Conservation (phyloP, 768 basidiomycete species). For the Russula griseocarnosa region DNA sequence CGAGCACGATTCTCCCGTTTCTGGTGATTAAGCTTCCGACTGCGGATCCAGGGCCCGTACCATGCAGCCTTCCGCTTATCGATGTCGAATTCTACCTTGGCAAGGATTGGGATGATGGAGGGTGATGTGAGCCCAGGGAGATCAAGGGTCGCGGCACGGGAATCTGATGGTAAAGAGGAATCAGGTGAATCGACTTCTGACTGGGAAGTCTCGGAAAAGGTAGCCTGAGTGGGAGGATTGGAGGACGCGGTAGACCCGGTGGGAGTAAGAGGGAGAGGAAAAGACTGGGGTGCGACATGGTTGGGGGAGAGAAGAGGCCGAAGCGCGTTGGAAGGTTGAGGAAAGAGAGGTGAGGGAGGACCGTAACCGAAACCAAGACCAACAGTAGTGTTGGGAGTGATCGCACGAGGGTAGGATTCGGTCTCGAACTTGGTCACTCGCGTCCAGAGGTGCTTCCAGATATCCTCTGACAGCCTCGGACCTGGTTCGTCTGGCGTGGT, state of each 20-base stretch:
- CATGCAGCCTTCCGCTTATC: constrained; percentile 74
- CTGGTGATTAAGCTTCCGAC: constrained; percentile 55
- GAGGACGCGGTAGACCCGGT: constrained; percentile 49
- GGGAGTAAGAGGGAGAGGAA: constrained; percentile 36
- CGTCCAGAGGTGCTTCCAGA: constrained; percentile 85
- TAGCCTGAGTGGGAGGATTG: constrained; percentile 41
- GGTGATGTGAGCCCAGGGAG: constrained; percentile 62
- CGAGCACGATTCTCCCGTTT: constrained; percentile 41
- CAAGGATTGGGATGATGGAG: constrained; percentile 76
- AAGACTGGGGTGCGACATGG: constrained; percentile 36
- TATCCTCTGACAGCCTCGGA: constrained; percentile 79
- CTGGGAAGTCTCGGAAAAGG: constrained; percentile 25
- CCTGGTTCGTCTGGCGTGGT: constrained; percentile 52
- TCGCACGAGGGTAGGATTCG: constrained; percentile 37
- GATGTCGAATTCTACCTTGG: constrained; percentile 94
- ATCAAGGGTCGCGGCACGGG: constrained; percentile 49
- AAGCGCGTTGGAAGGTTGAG: constrained; percentile 32
- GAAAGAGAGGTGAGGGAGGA: constrained; percentile 17
- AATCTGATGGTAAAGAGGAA: constrained; percentile 35
- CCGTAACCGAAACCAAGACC: constrained; percentile 38
- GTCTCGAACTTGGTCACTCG: constrained; percentile 63
- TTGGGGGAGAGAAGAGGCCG: constrained; percentile 44
- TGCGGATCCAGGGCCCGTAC: constrained; percentile 82
- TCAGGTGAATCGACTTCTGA: constrained; percentile 32
- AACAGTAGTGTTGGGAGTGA: constrained; percentile 43